A percentile compares a stretch with the other conserved stretches of the same genome.
Evolutionary conservation across 371 early-diverging fungal genomes (phyloP).

Genomic region (Mortierella sp.): DNA sequence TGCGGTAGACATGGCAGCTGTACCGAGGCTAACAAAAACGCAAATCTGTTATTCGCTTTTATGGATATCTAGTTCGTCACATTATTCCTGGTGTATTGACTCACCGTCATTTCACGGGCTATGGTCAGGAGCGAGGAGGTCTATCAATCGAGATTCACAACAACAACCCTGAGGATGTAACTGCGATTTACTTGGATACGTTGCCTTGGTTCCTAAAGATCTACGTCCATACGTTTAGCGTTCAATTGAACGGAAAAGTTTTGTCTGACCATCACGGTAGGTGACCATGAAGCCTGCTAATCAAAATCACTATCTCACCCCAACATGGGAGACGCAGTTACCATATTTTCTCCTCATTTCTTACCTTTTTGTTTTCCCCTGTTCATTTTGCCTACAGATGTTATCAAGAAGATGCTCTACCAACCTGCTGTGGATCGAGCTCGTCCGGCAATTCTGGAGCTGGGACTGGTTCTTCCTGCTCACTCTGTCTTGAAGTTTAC

Average conservation of each 20-base stretch:
- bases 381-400: conserved; percentile 31
- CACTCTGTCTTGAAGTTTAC: conserved; percentile 71
- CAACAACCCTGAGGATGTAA: conserved; percentile 55
- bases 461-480: conserved; percentile 74
- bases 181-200: conserved; percentile 76
- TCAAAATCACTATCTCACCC: not conserved
- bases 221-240: conserved; percentile 86
- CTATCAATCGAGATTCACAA: conserved; percentile 79
- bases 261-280: conserved; percentile 24
- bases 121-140: conserved; percentile 89
- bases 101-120: conserved; percentile 81
- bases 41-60: too few species aligned
- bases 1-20: not conserved
- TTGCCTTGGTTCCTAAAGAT: conserved; percentile 94
- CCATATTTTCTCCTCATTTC: not conserved
- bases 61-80: conserved; percentile 32
- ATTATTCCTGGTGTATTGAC: conserved; percentile 66
- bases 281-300: not conserved
- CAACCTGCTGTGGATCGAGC: conserved; percentile 83
- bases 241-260: conserved; percentile 55
- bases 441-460: conserved; percentile 85
- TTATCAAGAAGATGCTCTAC: conserved; percentile 64
- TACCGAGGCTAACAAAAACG: too few species aligned
- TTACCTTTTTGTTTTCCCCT: not conserved
- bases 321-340: not conserved